Base-by-base conservation (phyloP, 2,329 filamentous ascomycete species). In the Teratosphaeria epicoccoides region DNA sequence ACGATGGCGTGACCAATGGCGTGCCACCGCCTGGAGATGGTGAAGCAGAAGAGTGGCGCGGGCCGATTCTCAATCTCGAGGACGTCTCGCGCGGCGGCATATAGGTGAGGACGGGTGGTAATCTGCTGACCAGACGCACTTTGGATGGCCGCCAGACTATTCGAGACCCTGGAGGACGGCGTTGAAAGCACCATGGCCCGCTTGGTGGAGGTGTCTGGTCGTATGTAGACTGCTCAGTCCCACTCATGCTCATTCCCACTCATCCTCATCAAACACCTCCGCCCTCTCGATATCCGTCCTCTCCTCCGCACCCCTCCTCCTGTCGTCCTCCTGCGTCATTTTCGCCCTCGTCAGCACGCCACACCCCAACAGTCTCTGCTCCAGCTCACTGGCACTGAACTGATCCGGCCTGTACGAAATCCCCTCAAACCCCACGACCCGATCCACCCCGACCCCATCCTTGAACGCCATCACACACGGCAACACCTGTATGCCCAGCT, bases 391-490 rank as follows among this genome's bases (percentile, higher is more conserved):
- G 1, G 76, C 76, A 1, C 73, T 77, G 58, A 82, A 80, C 3
- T 66, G 74, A 58, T 81, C 77, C 26, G 70, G 64, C 43, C 72
- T 75, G 53, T 73, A 72, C 12, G 77, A 76, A 9, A 82, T 66
- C 2, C 78, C 78, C 57, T 81, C 79, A 57, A 82, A 82, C 1
- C 79, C 79, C 51, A 81, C 70, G 29, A 82, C 76, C 24, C 78
- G 70, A 59, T 81, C 79, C 33, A 74, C 74, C 43, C 73, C 71
- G 46, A 77, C 68, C 6, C 78, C 79, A 57, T 80, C 73, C 22
- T 78, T 69, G 60, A 81, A 82, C 3, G 74, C 72, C 48, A 81
- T 71, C 17, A 82, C 76, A 59, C 79, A 82, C 4, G 79, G 79
- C 43, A 82, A 64, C 2, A 81, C 77, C 59, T 80, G 73, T 17